These are phyloP conservation scores for Aspergillus brasiliensis DNA, from an alignment of 2,329 filamentous ascomycete genomes.

Conservation along the genomic window DNA sequence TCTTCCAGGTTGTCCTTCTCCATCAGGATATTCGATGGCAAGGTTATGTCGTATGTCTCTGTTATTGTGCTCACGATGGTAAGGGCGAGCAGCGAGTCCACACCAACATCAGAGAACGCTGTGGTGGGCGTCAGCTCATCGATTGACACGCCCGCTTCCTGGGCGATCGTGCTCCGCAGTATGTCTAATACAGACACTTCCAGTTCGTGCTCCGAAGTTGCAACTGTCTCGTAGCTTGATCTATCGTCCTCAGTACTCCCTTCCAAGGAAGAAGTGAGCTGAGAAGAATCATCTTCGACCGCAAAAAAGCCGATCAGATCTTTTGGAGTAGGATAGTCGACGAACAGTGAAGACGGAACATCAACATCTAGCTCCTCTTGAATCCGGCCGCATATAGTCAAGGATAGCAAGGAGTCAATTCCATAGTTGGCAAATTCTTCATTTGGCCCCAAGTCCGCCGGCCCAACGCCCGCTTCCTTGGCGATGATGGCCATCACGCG, in stretches of 20 bases:
- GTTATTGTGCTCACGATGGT: slow-evolving; percentile 5
- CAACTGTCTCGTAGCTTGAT: slow-evolving; percentile 2
- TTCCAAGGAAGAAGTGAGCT: not conserved
- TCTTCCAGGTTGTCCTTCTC: slow-evolving; percentile 3
- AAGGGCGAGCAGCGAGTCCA: slow-evolving; percentile 11
- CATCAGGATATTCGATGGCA: slow-evolving; percentile 3
- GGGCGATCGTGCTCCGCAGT: slow-evolving; percentile 7
- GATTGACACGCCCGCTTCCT: not conserved
- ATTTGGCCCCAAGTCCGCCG: slow-evolving; percentile 30
- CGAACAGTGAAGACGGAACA: slow-evolving; percentile 58
- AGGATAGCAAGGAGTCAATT: slow-evolving; percentile 39
- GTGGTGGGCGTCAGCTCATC: slow-evolving; percentile 1
- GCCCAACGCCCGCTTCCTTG: slow-evolving; percentile 36
- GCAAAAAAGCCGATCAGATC: slow-evolving; percentile 1
- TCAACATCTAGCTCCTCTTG: slow-evolving; percentile 52
- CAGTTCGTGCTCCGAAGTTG: slow-evolving; percentile 1
- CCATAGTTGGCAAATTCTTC: slow-evolving; percentile 35
- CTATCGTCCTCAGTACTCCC: not conserved
- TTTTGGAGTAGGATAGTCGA: slow-evolving; percentile 52
- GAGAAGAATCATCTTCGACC: not conserved
- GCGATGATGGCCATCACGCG: slow-evolving; percentile 9
- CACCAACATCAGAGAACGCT: slow-evolving; percentile 2
- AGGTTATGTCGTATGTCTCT: not conserved
- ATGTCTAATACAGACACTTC: not conserved
- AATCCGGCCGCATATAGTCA: slow-evolving; percentile 38